Evolutionary conservation across 257 asterid genomes (phyloP), one percentile per base, ranked within the genome.

Genomic region (Lantana camara): DNA sequence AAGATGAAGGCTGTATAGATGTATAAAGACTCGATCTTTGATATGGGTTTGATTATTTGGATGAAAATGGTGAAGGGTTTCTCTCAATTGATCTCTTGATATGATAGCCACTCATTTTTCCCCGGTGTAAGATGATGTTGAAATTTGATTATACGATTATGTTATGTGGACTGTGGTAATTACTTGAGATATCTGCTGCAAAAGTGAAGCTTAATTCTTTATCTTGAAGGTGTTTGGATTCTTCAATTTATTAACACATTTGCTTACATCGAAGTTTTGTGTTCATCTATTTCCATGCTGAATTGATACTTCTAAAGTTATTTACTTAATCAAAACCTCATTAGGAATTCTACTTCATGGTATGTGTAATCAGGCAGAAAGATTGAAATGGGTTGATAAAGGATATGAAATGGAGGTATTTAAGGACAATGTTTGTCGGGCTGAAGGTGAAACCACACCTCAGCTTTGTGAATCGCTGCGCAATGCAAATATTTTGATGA

Each of bases 341-440:
- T 47, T 66, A 11, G 14, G 34, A 10, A 14, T 29, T 56, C 34
- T 63, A 49, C 37, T 8, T 56, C 5, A 27, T 27, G 5, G 48
- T 55, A 19, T 49, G 8, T 67, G 11, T 53, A 37, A 59, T 46
- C 75, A 89, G 98, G 98, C 87, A 51, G 67, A 78, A 71, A 85
- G 77, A 69, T 73, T 92, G 82, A 85, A 80, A 77, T 89, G 94
- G 95, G 90, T 92, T 51, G 98, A 89, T 73, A 94, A 89, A 78
- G 86, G 73, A 34, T 87, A 57, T 45, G 91, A 87, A 74, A 92
- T 89, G 97, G 57, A 70, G 63, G 97, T 87, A 37, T 89, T 72
- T 64, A 71, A 76, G 0, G 97, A 92, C 74, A 68, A 58, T 51
- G 29, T 65, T 13, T 51, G 57, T 50, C 75, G 66, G 62, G 72